These are phyloP conservation scores for Huntiella moniliformis DNA, from an alignment of 2,329 filamentous ascomycete genomes.

Conservation along the genomic window DNA sequence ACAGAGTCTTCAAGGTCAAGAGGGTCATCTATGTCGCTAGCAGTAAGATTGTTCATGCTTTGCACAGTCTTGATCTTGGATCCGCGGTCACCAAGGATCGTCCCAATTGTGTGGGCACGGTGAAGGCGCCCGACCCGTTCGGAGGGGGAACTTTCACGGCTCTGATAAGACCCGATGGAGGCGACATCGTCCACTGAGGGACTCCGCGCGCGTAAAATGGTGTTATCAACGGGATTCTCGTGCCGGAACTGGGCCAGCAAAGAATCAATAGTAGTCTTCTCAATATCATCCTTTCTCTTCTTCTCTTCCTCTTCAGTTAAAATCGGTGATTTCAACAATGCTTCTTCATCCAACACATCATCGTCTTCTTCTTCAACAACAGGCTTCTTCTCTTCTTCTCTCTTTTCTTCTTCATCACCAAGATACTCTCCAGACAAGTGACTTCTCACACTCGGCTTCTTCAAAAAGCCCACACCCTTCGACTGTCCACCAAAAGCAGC, in stretches of 20 bases:
- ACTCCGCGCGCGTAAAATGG: constrained; percentile 8
- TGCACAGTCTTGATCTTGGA: constrained; percentile 3
- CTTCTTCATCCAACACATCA: not conserved
- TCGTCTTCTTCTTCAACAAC: not conserved
- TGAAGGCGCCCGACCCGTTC: not conserved
- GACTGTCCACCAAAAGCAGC: constrained; percentile 18
- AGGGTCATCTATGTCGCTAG: constrained; percentile 3
- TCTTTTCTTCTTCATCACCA: not conserved
- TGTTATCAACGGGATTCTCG: constrained; percentile 2
- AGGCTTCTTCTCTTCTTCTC: not conserved
- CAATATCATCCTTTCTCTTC: constrained; percentile 12
- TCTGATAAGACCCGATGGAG: constrained; percentile 1
- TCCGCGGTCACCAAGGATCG: not conserved
- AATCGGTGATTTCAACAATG: not conserved
- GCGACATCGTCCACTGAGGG: constrained; percentile 3
- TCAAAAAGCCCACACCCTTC: not conserved
- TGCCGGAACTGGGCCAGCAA: constrained; percentile 8
- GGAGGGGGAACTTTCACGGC: constrained; percentile 7
- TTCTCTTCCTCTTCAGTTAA: constrained; percentile 9
- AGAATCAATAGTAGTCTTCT: constrained; percentile 9
- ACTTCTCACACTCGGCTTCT: constrained; percentile 1
- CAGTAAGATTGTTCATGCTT: constrained; percentile 4
- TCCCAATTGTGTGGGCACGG: not conserved
- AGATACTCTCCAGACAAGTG: constrained; percentile 3
- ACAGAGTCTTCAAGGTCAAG: not conserved